Conservation (phyloP, 1,284 basidiomycete species). For the Ganoderma lucidum region DNA sequence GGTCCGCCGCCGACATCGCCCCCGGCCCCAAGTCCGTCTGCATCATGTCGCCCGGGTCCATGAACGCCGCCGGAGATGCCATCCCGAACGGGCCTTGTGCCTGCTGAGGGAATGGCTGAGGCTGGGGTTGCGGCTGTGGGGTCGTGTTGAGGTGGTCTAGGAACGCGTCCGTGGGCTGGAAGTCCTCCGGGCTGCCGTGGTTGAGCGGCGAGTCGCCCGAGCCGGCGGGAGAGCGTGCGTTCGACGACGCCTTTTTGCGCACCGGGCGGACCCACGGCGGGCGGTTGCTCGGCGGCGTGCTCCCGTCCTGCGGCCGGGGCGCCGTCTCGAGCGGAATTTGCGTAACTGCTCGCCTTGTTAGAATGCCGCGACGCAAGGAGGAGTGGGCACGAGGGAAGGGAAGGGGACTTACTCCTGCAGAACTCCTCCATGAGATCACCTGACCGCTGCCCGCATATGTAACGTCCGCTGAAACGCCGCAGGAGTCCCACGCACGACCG, state of each 20-base stretch:
- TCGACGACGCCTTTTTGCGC: conserved; percentile 71
- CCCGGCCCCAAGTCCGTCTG: conserved; percentile 33
- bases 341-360: conserved; percentile 63
- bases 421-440: conserved; percentile 94
- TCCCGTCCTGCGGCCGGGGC: conserved; percentile 47
- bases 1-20: conserved; percentile 42
- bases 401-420: conserved; percentile 74
- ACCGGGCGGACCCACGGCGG: conserved; percentile 90
- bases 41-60: conserved; percentile 40
- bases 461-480: conserved; percentile 80
- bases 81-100: conserved; percentile 33
- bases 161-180: conserved; percentile 70
- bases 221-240: conserved; percentile 48
- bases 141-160: conserved; percentile 45
- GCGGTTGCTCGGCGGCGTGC: conserved; percentile 55
- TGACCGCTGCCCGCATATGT: conserved; percentile 86
- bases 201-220: conserved; percentile 59
- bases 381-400: neutral
- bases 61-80: conserved; percentile 29
- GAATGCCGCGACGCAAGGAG: neutral
- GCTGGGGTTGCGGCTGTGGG: conserved; percentile 30
- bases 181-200: conserved; percentile 69
- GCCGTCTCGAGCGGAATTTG: conserved; percentile 83
- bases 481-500: conserved; percentile 86
- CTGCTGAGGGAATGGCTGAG: neutral